These are phyloP conservation scores for Yarrowia keelungensis DNA, from an alignment of 805 yeast species.

Conservation along the genomic window DNA sequence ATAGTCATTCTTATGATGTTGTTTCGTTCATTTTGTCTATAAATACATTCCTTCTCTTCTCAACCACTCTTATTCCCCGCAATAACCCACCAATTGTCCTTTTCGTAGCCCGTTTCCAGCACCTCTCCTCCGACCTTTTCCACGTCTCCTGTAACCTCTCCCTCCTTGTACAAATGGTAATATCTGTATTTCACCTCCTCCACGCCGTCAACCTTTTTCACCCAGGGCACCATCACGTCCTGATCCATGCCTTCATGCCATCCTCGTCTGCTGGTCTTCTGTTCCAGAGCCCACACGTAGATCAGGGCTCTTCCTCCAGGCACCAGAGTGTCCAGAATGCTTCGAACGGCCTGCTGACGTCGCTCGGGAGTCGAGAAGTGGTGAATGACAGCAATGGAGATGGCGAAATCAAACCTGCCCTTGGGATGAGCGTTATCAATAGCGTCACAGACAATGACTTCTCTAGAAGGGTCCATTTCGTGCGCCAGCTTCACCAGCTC, in stretches of 20 bases:
- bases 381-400: constrained; percentile 93
- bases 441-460: constrained; percentile 83
- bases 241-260: constrained; percentile 91
- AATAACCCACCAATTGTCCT: constrained; percentile 92
- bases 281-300: constrained; percentile 98
- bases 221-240: constrained; percentile 97
- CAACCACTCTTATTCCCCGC: constrained; percentile 47
- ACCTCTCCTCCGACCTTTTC: constrained; percentile 71
- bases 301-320: constrained; percentile 73
- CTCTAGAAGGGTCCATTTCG: constrained; percentile 53
- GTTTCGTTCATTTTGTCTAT: no score
- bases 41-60: neutral
- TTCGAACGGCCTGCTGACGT: constrained; percentile 74
- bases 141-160: constrained; percentile 81
- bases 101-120: constrained; percentile 81
- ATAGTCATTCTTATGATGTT: no score
- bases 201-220: constrained; percentile 52
- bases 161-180: constrained; percentile 84
- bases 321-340: constrained; percentile 66
- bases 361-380: constrained; percentile 89
- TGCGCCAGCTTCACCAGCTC: constrained; percentile 51
- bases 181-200: constrained; percentile 73
- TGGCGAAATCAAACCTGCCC: constrained; percentile 75
- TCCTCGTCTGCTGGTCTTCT: constrained; percentile 84
- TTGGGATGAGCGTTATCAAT: constrained; percentile 64